phyloP scores from a whole-genome alignment of 495 filamentous ascomycete species.

The Bathelium albidoporum region DNA sequence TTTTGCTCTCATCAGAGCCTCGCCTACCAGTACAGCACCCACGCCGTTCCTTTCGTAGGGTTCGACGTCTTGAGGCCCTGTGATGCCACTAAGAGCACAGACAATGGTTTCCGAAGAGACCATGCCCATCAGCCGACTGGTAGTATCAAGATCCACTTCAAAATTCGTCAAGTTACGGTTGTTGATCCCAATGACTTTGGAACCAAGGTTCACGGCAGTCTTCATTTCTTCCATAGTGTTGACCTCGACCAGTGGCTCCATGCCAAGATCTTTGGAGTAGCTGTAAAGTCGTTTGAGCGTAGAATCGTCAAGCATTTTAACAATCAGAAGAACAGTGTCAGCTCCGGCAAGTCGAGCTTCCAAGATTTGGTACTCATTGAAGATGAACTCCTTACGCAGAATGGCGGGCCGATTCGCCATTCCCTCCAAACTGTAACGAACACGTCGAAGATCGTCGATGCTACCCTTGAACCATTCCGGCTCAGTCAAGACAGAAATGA shows the following conservation, averaged over 20 bases:
- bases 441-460: conserved; percentile 83
- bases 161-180: conserved; percentile 94
- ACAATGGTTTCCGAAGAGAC: conserved; percentile 81
- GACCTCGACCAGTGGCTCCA: conserved; percentile 97
- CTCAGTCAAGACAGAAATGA: conserved; percentile 95
- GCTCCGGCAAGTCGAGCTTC: conserved; percentile 90
- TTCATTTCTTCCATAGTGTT: conserved; percentile 91
- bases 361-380: conserved; percentile 96
- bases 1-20: conserved; percentile 84
- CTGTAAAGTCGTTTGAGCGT: conserved; percentile 70
- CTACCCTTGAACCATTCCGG: conserved; percentile 98
- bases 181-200: conserved; percentile 96
- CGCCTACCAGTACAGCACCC: conserved; percentile 86
- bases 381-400: conserved; percentile 92
- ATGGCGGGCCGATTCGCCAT: conserved; percentile 88
- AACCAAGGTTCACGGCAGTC: conserved; percentile 70
- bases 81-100: conserved; percentile 90
- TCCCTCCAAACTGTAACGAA: conserved; percentile 75
- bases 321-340: conserved; percentile 90
- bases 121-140: conserved; percentile 76
- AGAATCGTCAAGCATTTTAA: conserved; percentile 85
- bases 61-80: conserved; percentile 78
- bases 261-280: conserved; percentile 82
- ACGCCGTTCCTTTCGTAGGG: conserved; percentile 82
- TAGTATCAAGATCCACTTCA: conserved; percentile 91